A percentile compares a stretch with the other conserved stretches of the same genome.
These are phyloP conservation scores for Panicum hallii DNA, from an alignment of 202 grass and related monocot genomes.

Conservation along the genomic window DNA sequence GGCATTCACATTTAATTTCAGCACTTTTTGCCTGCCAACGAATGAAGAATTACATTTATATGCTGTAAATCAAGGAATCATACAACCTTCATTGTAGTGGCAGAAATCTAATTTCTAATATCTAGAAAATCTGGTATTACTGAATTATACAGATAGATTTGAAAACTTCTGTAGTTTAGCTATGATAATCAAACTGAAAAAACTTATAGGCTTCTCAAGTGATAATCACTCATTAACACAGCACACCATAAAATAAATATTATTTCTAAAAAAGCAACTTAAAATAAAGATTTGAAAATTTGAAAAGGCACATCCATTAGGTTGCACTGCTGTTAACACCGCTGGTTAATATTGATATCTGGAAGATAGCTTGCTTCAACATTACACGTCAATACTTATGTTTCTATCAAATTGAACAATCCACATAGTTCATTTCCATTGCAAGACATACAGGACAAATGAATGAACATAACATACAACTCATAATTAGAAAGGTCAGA, in stretches of 20 bases:
- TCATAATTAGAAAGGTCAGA: neutral
- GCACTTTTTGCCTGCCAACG: constrained; percentile 79
- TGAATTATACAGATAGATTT: neutral
- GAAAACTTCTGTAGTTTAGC: neutral
- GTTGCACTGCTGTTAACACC: neutral
- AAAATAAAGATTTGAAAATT: constrained; percentile 23
- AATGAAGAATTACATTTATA: constrained; percentile 11
- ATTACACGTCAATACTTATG: neutral
- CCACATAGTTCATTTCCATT: neutral
- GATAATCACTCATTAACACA: too few relatives aligned
- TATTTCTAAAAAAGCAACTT: neutral
- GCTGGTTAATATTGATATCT: neutral
- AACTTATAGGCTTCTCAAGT: neutral
- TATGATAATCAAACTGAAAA: neutral
- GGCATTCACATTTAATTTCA: constrained; percentile 94
- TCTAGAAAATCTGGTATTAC: constrained; percentile 11
- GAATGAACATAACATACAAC: neutral
- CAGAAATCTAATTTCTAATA: constrained; percentile 23
- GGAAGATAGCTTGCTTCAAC: constrained; percentile 8
- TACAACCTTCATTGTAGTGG: neutral
- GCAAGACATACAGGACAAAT: neutral
- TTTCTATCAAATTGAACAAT: neutral
- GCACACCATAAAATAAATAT: neutral
- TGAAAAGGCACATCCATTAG: neutral
- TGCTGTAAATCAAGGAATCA: neutral